Conservation (phyloP, 441 rosid genomes). For the Euphorbia schlechtendalii region DNA sequence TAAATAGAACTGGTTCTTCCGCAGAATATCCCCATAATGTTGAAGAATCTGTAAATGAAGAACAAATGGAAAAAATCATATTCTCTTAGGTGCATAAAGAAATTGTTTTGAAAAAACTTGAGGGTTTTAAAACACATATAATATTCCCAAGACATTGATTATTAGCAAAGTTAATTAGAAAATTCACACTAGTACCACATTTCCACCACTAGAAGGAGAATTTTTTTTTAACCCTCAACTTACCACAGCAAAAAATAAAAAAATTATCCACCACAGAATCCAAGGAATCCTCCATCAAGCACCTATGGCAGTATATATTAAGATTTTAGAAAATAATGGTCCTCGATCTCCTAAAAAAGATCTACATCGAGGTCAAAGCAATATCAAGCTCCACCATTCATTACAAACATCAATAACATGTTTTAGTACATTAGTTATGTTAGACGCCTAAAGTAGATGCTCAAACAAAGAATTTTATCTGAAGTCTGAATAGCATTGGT, state of each 20-base stretch:
- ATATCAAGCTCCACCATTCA: background rate
- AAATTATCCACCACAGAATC: background rate
- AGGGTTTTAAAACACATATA: background rate
- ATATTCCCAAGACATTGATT: background rate
- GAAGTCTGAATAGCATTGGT: slow-evolving; percentile 8
- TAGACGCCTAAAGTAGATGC: background rate
- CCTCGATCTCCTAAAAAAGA: too few relatives aligned
- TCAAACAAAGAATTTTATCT: slow-evolving; percentile 6
- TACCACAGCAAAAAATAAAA: background rate
- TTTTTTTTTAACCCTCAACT: background rate
- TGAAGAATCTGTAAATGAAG: slow-evolving; percentile 57
- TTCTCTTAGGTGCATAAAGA: slow-evolving; percentile 4
- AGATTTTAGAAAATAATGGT: too few relatives aligned
- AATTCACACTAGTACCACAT: background rate
- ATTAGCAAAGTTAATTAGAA: slow-evolving; percentile 1
- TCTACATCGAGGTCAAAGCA: background rate
- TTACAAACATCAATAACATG: background rate
- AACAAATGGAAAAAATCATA: slow-evolving; percentile 13
- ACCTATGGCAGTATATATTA: background rate
- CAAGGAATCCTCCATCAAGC: slow-evolving; percentile 2
- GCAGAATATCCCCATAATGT: slow-evolving; percentile 65
- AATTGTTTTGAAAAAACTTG: background rate
- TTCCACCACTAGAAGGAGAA: background rate
- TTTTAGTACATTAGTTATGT: background rate
- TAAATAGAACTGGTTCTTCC: slow-evolving; percentile 52